These are phyloP conservation scores for Aegilops umbellulata DNA, from an alignment of 176 grass and related monocot genomes.

Conservation along the genomic window DNA sequence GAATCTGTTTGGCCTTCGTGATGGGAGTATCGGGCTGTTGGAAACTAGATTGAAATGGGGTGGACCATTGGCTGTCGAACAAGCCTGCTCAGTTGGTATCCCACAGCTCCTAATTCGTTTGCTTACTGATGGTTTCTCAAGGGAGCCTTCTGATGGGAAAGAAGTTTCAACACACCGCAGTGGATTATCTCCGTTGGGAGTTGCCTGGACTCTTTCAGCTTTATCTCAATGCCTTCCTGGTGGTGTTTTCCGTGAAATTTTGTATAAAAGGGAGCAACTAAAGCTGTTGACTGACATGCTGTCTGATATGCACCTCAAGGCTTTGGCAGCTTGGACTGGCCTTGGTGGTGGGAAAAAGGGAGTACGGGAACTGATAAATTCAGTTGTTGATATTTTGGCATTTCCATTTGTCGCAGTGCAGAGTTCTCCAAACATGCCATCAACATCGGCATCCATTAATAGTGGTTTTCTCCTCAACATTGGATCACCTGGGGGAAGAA, in stretches of 20 bases:
- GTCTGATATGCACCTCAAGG: conserved; percentile 65
- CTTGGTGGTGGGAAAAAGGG: conserved; percentile 83
- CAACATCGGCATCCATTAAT: conserved; percentile 80
- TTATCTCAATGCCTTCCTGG: conserved; percentile 74
- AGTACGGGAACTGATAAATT: conserved; percentile 77
- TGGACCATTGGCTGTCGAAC: conserved; percentile 78
- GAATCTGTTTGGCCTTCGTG: conserved; percentile 72
- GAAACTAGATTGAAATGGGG: conserved; percentile 81
- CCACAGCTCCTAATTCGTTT: conserved; percentile 73
- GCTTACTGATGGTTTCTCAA: conserved; percentile 58
- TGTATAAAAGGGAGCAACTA: conserved; percentile 71
- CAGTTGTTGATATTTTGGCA: conserved; percentile 84
- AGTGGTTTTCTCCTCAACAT: conserved; percentile 90
- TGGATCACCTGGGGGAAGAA: conserved; percentile 69
- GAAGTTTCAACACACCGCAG: conserved; percentile 42
- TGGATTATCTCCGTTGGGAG: conserved; percentile 82
- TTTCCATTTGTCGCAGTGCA: conserved; percentile 96
- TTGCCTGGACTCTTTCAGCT: conserved; percentile 68
- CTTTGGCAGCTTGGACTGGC: conserved; percentile 65
- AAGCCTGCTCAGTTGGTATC: conserved; percentile 86
- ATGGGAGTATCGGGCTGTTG: conserved; percentile 81
- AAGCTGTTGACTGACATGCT: conserved; percentile 71
- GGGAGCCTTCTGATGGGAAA: conserved; percentile 44
- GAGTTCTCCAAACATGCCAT: conserved; percentile 78
- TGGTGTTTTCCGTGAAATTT: conserved; percentile 77